A percentile compares a stretch with the other conserved stretches of the same genome.
Evolutionary conservation across 1,139 yeast species (phyloP).

Genomic region (Petasospora rhodanensis): DNA sequence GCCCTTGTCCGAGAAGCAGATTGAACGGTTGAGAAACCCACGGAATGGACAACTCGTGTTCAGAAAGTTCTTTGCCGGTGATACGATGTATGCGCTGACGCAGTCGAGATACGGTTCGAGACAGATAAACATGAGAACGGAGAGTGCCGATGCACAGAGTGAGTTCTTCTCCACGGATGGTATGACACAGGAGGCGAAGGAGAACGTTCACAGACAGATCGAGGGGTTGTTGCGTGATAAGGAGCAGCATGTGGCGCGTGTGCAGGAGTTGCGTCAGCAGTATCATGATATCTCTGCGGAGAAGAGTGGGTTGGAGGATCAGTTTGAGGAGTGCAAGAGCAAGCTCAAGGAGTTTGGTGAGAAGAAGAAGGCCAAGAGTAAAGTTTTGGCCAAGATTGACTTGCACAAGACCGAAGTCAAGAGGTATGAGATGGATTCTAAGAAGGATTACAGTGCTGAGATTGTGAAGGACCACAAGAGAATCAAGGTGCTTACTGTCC

Average conservation of each 20-base stretch:
- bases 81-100: slow-evolving; percentile 43
- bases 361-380: slow-evolving; percentile 19
- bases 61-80: slow-evolving; percentile 57
- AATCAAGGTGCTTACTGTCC: slow-evolving; percentile 18
- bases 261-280: too few species aligned
- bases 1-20: slow-evolving; percentile 38
- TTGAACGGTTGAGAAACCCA: slow-evolving; percentile 36
- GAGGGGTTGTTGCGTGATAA: slow-evolving; percentile 7
- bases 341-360: slow-evolving; percentile 19
- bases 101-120: slow-evolving; percentile 56
- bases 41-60: slow-evolving; percentile 40
- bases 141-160: slow-evolving; percentile 13
- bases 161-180: slow-evolving; percentile 42
- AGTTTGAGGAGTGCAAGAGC: slow-evolving; percentile 16
- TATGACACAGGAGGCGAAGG: slow-evolving; percentile 34
- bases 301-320: too few species aligned
- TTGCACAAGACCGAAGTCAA: slow-evolving; percentile 29
- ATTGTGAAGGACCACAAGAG: slow-evolving; percentile 16
- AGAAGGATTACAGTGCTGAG: slow-evolving; percentile 17
- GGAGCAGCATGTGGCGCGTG: too few species aligned
- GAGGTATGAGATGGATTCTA: slow-evolving; percentile 24
- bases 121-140: slow-evolving; percentile 38
- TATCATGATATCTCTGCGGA: too few species aligned
- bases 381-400: slow-evolving; percentile 20
- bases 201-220: slow-evolving; percentile 22